A percentile compares a stretch with the other conserved stretches of the same genome.
Evolutionary conservation across 2,329 filamentous ascomycete genomes (phyloP).

Genomic region (Fusarium verrucosum): DNA sequence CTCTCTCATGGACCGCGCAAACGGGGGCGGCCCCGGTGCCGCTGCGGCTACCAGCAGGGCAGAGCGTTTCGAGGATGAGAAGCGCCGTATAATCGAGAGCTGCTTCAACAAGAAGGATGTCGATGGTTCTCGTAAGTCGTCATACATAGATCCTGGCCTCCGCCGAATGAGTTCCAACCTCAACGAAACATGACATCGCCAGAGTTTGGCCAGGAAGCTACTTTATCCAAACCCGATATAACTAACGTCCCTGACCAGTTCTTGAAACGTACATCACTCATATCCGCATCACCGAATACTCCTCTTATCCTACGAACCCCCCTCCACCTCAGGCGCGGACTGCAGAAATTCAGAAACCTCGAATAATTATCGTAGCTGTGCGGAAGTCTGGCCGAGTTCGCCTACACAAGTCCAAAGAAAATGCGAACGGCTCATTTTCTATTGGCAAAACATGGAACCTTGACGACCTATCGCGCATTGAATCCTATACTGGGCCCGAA

Average conservation of each 20-base stretch:
- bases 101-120: slow-evolving; percentile 92
- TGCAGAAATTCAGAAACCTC: slow-evolving; percentile 81
- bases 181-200: neutral
- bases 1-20: slow-evolving; percentile 53
- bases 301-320: slow-evolving; percentile 81
- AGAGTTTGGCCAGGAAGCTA: neutral
- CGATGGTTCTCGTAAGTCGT: slow-evolving; percentile 80
- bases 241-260: slow-evolving; percentile 42
- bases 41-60: slow-evolving; percentile 60
- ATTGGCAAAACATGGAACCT: slow-evolving; percentile 99
- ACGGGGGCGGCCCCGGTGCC: slow-evolving; percentile 49
- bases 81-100: slow-evolving; percentile 90
- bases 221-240: neutral
- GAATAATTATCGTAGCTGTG: slow-evolving; percentile 93
- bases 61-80: slow-evolving; percentile 96
- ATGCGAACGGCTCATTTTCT: slow-evolving; percentile 90
- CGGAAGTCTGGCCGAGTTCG: slow-evolving; percentile 91
- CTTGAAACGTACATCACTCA: slow-evolving; percentile 97
- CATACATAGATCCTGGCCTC: neutral
- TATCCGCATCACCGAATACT: slow-evolving; percentile 89
- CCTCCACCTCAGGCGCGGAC: slow-evolving; percentile 80
- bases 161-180: neutral
- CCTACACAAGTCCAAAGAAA: slow-evolving; percentile 97
- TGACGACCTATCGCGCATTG: slow-evolving; percentile 84
- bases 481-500: slow-evolving; percentile 76